Conservation (phyloP, 2,329 filamentous ascomycete genomes). For the Monilinia polystroma region DNA sequence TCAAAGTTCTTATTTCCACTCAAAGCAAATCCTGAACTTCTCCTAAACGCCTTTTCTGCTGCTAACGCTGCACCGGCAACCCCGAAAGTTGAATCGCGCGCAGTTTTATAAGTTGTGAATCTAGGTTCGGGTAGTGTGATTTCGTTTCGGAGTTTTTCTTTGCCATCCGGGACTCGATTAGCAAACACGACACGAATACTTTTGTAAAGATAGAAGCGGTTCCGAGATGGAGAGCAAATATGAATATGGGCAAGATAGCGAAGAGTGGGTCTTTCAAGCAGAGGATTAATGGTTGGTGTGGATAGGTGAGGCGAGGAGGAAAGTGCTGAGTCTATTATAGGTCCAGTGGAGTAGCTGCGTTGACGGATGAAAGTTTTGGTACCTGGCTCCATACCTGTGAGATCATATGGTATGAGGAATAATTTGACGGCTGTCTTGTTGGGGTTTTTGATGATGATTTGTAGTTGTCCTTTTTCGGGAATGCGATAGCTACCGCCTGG, state of each 20-base stretch:
- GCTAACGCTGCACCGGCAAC: slow-evolving; percentile 50
- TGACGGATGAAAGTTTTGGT: slow-evolving; percentile 97
- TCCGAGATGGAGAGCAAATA: slow-evolving; percentile 82
- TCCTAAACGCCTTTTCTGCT: slow-evolving; percentile 59
- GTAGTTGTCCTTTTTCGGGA: slow-evolving; percentile 87
- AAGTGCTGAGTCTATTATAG: slow-evolving; percentile 63
- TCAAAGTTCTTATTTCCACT: slow-evolving; percentile 36
- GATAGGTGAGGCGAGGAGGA: slow-evolving; percentile 31
- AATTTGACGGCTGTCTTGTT: slow-evolving; percentile 98
- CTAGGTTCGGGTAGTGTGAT: slow-evolving; percentile 84
- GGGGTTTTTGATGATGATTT: slow-evolving; percentile 96
- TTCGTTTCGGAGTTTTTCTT: slow-evolving; percentile 88
- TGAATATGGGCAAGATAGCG: slow-evolving; percentile 91
- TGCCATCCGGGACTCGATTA: slow-evolving; percentile 91
- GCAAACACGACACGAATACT: slow-evolving; percentile 93
- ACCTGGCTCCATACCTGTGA: slow-evolving; percentile 86
- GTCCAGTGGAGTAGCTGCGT: slow-evolving; percentile 84
- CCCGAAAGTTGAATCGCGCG: slow-evolving; percentile 35
- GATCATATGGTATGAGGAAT: slow-evolving; percentile 89
- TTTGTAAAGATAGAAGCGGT: slow-evolving; percentile 87
- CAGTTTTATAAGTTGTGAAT: slow-evolving; percentile 76
- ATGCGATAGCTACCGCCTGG: slow-evolving; percentile 92
- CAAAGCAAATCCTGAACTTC: slow-evolving; percentile 52
- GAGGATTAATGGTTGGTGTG: neutral
- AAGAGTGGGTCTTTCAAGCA: slow-evolving; percentile 66